Percentiles rank a stretch among this genome's conserved stretches.
Evolutionary conservation across 352 stramenopile species (phyloP).

Genomic region (Pythium scleroteichum): DNA sequence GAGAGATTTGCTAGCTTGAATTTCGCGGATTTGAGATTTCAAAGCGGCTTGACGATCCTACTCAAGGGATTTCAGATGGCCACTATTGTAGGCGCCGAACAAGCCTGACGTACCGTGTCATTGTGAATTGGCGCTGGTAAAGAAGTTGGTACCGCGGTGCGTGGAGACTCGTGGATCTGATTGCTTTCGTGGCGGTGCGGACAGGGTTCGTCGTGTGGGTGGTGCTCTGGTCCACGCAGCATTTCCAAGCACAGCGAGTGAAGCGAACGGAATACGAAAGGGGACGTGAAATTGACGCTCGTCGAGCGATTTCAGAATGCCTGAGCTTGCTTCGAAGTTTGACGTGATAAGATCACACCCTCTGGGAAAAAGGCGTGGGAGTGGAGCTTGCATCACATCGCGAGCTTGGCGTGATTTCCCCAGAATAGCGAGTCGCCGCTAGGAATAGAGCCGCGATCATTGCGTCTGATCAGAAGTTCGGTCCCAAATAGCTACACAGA

Average conservation of each 20-base stretch:
- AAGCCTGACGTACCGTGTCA: constrained; percentile 37
- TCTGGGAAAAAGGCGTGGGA: too few relatives aligned
- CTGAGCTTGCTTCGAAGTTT: neutral
- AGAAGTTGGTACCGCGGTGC: constrained; percentile 27
- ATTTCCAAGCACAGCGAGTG: constrained; percentile 2
- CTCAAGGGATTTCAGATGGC: too few relatives aligned
- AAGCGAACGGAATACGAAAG: neutral
- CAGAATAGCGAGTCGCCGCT: neutral
- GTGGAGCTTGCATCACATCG: neutral
- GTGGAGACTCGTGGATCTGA: constrained; percentile 37
- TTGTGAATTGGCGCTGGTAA: constrained; percentile 55
- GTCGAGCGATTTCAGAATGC: constrained; percentile 24
- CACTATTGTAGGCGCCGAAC: too few relatives aligned
- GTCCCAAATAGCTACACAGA: too few relatives aligned
- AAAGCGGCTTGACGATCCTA: constrained; percentile 57
- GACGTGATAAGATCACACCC: constrained; percentile 13
- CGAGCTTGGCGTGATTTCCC: too few relatives aligned
- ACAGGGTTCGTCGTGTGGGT: constrained; percentile 31
- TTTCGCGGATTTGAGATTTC: constrained; percentile 77
- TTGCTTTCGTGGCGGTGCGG: constrained; percentile 34
- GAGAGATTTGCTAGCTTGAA: constrained; percentile 74
- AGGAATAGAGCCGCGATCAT: too few relatives aligned
- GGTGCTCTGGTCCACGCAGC: constrained; percentile 35
- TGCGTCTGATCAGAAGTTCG: too few relatives aligned
- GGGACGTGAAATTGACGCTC: neutral